phyloP scores from a whole-genome alignment of 345 rosid species.

The Hibiscus trionum region DNA sequence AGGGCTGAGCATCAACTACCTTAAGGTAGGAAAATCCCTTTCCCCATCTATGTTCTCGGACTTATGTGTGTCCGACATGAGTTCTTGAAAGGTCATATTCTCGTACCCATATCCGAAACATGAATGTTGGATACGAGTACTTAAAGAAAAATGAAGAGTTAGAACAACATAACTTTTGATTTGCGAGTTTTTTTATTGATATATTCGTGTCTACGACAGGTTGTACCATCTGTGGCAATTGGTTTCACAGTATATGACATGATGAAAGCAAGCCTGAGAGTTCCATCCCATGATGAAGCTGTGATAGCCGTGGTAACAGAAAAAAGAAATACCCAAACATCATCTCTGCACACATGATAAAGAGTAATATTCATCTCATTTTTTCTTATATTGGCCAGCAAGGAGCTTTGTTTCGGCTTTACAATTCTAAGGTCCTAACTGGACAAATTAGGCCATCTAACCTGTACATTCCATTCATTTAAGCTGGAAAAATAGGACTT shows the following conservation, averaged over 20 bases:
- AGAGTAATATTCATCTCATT: neutral
- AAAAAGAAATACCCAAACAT: slow-evolving; percentile 39
- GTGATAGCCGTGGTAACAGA: slow-evolving; percentile 42
- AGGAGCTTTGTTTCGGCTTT: too few relatives aligned
- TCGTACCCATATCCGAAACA: neutral
- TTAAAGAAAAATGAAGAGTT: neutral
- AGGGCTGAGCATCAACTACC: slow-evolving; percentile 84
- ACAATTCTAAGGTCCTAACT: neutral
- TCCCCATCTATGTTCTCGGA: neutral
- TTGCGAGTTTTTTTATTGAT: neutral
- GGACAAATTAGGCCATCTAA: slow-evolving; percentile 11
- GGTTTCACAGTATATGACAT: slow-evolving; percentile 91
- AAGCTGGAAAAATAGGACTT: slow-evolving; percentile 9
- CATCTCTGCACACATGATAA: slow-evolving; percentile 37
- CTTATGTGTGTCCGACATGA: neutral
- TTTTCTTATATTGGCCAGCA: slow-evolving; percentile 2
- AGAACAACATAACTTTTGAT: neutral
- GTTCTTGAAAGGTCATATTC: neutral
- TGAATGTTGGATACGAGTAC: neutral
- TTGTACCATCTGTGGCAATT: slow-evolving; percentile 88
- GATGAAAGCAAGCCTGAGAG: slow-evolving; percentile 69
- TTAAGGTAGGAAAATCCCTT: slow-evolving; percentile 44
- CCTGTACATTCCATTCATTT: slow-evolving; percentile 33
- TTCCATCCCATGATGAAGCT: slow-evolving; percentile 71
- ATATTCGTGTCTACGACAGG: slow-evolving; percentile 27